Percentiles rank a stretch among this genome's conserved stretches.
Conservation (phyloP, 106 monocot genomes). For the Platanthera zijinensis region DNA sequence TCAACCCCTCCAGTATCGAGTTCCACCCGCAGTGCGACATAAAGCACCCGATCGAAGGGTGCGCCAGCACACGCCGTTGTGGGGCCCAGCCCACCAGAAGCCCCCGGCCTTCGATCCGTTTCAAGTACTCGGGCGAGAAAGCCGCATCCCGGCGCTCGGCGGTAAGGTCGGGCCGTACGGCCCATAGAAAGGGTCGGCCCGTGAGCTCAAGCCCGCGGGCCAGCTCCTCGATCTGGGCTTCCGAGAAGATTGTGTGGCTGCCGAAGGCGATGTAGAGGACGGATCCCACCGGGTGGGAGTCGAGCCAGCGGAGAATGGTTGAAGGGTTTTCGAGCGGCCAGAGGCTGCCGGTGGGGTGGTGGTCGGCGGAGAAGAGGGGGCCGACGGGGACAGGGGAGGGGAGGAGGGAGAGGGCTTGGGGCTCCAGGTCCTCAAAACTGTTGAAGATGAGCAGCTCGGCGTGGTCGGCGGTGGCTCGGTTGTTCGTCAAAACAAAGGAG, state of each 20-base stretch:
- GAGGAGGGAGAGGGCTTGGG: too few species aligned
- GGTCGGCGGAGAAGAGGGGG: constrained; percentile 24
- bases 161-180: neutral
- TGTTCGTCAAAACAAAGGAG: too few species aligned
- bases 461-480: too few species aligned
- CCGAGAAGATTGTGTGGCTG: neutral
- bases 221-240: constrained; percentile 8
- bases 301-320: constrained; percentile 24
- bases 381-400: constrained; percentile 11
- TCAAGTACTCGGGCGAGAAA: constrained; percentile 11
- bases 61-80: constrained; percentile 21
- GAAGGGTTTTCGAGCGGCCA: constrained; percentile 2
- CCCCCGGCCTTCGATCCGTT: neutral
- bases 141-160: neutral
- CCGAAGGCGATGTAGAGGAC: constrained; percentile 21
- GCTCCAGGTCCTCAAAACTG: too few species aligned
- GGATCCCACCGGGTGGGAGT: constrained; percentile 7
- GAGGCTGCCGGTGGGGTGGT: constrained; percentile 19
- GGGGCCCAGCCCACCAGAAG: constrained; percentile 5
- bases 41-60: constrained; percentile 40
- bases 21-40: constrained; percentile 57
- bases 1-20: constrained; percentile 41
- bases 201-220: constrained; percentile 8
- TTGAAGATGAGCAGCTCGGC: too few species aligned
- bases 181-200: constrained; percentile 11